phyloP scores from a whole-genome alignment of 2,329 filamentous ascomycete species.

The Neonectria sp. region DNA sequence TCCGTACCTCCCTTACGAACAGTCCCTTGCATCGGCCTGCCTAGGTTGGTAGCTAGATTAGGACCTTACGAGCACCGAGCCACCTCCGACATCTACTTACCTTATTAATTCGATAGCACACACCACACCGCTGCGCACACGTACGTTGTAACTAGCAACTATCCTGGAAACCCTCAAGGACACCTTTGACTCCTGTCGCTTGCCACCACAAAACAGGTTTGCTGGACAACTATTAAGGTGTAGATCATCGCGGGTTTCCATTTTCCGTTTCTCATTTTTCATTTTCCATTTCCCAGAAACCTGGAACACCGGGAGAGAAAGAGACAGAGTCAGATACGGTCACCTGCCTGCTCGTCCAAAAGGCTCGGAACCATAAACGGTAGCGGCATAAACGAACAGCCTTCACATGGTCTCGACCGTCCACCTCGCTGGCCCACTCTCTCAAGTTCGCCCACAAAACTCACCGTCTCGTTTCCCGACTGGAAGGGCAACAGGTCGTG shows the following conservation, averaged over 20 bases:
- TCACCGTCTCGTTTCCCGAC: conserved; percentile 39
- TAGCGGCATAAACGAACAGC: conserved; percentile 25
- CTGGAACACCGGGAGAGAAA: background rate
- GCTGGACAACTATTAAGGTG: background rate
- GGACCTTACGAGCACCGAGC: conserved; percentile 2
- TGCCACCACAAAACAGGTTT: conserved; percentile 8
- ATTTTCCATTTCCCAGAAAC: background rate
- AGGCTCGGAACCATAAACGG: conserved; percentile 9
- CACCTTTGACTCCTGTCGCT: conserved; percentile 2
- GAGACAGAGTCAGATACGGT: background rate
- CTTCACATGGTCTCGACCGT: conserved; percentile 50
- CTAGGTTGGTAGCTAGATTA: background rate
- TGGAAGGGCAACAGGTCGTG: conserved; percentile 59
- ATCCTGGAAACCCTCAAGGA: background rate
- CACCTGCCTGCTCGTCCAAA: background rate
- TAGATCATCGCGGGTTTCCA: background rate
- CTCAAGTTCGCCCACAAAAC: conserved; percentile 46
- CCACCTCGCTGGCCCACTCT: conserved; percentile 50
- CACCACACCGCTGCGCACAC: conserved; percentile 8
- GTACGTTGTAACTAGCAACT: background rate
- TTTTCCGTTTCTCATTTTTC: no score
- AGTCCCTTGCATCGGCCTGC: background rate
- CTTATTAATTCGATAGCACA: background rate
- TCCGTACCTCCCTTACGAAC: background rate
- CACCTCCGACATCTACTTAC: background rate